Conservation (phyloP, 768 basidiomycete genomes). For the button mushroom (Agaricus bisporus) region DNA sequence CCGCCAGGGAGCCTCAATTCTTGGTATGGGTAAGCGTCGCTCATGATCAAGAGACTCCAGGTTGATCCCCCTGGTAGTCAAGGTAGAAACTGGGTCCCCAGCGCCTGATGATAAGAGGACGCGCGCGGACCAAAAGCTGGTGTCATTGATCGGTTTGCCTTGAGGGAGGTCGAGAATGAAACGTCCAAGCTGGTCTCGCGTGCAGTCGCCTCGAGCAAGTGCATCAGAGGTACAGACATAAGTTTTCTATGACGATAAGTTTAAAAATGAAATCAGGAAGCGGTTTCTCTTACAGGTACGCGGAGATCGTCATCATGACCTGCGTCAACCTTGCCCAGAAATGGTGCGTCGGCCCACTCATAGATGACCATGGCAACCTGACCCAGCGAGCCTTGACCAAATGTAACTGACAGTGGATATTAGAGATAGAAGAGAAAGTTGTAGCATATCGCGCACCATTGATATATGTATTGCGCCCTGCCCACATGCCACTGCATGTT, state of each 20-base stretch:
- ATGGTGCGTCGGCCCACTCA: slow-evolving; percentile 86
- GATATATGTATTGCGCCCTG: slow-evolving; percentile 68
- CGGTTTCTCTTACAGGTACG: slow-evolving; percentile 52
- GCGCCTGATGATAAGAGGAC: slow-evolving; percentile 50
- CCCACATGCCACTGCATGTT: slow-evolving; percentile 96
- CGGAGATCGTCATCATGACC: slow-evolving; percentile 37
- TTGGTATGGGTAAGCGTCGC: slow-evolving; percentile 43
- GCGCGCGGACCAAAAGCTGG: slow-evolving; percentile 85
- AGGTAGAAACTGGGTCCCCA: slow-evolving; percentile 12
- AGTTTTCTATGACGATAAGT: slow-evolving; percentile 61
- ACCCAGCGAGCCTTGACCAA: slow-evolving; percentile 71
- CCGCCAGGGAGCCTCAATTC: slow-evolving; percentile 42
- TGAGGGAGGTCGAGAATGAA: slow-evolving; percentile 81
- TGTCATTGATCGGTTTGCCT: slow-evolving; percentile 56
- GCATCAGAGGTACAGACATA: slow-evolving; percentile 90
- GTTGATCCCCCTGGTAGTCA: slow-evolving; percentile 36
- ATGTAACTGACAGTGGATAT: slow-evolving; percentile 49
- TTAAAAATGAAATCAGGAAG: slow-evolving; percentile 6
- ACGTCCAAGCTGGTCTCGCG: slow-evolving; percentile 63
- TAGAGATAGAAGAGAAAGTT: not conserved
- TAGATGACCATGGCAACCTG: slow-evolving; percentile 94
- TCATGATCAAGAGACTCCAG: slow-evolving; percentile 39
- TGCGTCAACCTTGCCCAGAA: slow-evolving; percentile 62
- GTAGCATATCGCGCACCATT: slow-evolving; percentile 51
- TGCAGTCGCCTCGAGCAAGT: slow-evolving; percentile 66